Conservation (phyloP, 257 asterid species). For the Fraxinus quadrangulata region DNA sequence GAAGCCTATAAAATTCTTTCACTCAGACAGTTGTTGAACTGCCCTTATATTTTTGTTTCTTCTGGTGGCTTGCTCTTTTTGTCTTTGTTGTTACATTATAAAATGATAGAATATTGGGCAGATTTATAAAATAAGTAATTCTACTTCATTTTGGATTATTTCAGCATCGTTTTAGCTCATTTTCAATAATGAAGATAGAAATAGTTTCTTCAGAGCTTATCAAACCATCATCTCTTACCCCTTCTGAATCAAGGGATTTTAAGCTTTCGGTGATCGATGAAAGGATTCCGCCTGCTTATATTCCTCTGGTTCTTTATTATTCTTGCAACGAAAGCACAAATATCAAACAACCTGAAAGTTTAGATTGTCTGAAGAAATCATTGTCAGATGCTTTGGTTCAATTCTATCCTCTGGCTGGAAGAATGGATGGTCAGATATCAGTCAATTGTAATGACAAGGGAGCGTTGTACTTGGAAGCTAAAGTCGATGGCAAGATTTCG, state of each 20-base stretch:
- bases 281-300: conserved; percentile 49
- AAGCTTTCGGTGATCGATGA: conserved; percentile 63
- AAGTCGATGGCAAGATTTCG: conserved; percentile 30
- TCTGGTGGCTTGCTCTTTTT: background rate
- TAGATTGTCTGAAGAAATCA: conserved; percentile 37
- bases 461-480: conserved; percentile 40
- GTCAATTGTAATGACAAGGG: conserved; percentile 62
- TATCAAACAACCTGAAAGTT: conserved; percentile 30
- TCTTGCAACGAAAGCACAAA: conserved; percentile 1
- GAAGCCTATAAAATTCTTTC: background rate
- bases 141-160: background rate
- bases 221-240: conserved; percentile 62
- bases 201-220: conserved; percentile 32
- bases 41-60: background rate
- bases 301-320: conserved; percentile 60
- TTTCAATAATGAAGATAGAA: conserved; percentile 39
- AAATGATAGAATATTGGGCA: background rate
- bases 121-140: background rate
- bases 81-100: background rate
- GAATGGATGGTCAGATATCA: conserved; percentile 47
- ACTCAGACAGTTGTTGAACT: background rate
- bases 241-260: conserved; percentile 37
- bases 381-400: conserved; percentile 44
- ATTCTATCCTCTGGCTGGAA: conserved; percentile 68
- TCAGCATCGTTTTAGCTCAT: background rate